Evolutionary conservation across 306 rosid species (phyloP).

Genomic region (Nissolia schottii): DNA sequence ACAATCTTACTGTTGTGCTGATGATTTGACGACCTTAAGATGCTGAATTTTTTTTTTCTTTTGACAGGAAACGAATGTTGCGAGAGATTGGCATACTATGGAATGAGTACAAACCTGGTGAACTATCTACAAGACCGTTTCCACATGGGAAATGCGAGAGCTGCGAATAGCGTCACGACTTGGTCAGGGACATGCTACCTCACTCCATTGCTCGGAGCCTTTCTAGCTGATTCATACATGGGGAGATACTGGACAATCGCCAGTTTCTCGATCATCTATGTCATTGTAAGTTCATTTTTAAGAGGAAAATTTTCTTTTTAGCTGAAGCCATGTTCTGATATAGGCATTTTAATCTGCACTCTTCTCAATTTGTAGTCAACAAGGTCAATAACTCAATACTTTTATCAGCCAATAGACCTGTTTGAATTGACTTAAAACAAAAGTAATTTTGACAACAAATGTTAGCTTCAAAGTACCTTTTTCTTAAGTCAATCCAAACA

Average conservation of each 20-base stretch:
- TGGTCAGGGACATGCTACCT: constrained; percentile 85
- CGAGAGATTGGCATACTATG: constrained; percentile 87
- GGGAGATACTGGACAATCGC: constrained; percentile 95
- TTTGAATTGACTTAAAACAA: no score
- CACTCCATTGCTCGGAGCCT: constrained; percentile 82
- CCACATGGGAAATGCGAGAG: constrained; percentile 49
- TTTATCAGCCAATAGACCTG: not conserved
- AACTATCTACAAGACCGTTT: constrained; percentile 63
- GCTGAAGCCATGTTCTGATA: not conserved
- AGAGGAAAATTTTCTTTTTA: not conserved
- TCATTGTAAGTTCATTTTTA: constrained; percentile 49
- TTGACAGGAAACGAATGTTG: constrained; percentile 74
- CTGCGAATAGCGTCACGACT: constrained; percentile 56
- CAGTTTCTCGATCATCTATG: constrained; percentile 57
- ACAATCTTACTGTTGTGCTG: no score
- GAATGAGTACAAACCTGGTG: constrained; percentile 83
- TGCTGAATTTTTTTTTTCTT: no score
- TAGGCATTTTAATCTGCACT: not conserved
- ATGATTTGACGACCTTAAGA: no score
- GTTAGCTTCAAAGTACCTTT: no score
- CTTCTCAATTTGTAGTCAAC: not conserved
- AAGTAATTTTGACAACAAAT: no score
- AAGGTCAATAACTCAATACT: not conserved
- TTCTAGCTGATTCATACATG: constrained; percentile 77
- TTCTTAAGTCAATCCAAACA: no score